These are phyloP conservation scores for Penium margaritaceum DNA, from an alignment of 139 green algal genomes.

Conservation along the genomic window DNA sequence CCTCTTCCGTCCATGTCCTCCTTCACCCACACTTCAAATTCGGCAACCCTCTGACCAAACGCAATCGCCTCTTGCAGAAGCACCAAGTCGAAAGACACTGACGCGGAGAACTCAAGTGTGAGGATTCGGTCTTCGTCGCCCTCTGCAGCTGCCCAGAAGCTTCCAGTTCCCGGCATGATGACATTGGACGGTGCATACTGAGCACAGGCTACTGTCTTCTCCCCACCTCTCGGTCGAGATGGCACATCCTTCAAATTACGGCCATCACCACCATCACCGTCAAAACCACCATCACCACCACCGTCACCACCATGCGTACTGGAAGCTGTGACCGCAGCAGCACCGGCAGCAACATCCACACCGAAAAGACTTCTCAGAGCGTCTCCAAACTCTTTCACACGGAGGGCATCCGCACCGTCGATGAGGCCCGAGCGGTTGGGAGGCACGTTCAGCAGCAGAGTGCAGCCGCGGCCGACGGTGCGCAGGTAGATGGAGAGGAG, in stretches of 20 bases:
- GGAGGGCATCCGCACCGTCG: not conserved
- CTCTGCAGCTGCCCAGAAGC: conserved; percentile 1
- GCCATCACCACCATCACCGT: no score
- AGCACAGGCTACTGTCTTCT: no score
- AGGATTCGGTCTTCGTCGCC: not conserved
- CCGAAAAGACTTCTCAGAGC: not conserved
- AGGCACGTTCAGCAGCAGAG: conserved; percentile 13
- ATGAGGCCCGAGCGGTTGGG: not conserved
- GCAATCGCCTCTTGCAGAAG: not conserved
- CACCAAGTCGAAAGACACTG: not conserved
- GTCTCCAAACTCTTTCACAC: not conserved
- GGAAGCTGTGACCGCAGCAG: no score
- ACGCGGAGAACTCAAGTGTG: not conserved
- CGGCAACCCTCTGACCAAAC: not conserved
- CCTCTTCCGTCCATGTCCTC: no score
- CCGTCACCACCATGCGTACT: no score
- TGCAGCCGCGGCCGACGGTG: conserved; percentile 4
- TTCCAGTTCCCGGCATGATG: not conserved
- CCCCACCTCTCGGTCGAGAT: no score
- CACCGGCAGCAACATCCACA: not conserved
- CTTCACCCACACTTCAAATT: not conserved
- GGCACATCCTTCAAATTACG: no score
- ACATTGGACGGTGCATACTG: not conserved
- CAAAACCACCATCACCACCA: no score
- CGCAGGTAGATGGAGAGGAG: conserved; percentile 7